phyloP scores from a whole-genome alignment of 305 asterid genomes.

The Andrographis paniculata region DNA sequence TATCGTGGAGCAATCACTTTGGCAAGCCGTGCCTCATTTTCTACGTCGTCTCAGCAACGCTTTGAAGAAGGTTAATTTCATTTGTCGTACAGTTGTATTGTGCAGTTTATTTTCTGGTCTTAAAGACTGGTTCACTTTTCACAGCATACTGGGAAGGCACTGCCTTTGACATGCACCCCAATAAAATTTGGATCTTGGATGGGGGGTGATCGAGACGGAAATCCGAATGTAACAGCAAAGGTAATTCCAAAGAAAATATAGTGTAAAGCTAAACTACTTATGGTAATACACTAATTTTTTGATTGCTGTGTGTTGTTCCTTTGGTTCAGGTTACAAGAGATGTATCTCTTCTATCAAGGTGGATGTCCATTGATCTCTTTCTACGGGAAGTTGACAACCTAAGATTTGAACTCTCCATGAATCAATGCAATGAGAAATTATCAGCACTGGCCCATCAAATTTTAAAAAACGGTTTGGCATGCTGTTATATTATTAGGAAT shows the following conservation, averaged over 20 bases:
- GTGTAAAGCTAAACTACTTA: no score
- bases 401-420: constrained; percentile 98
- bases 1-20: constrained; percentile 94
- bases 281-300: no score
- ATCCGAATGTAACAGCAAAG: constrained; percentile 98
- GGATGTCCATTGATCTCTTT: constrained; percentile 98
- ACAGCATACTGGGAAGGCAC: constrained; percentile 92
- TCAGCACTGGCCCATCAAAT: constrained; percentile 73
- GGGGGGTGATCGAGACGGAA: constrained; percentile 99
- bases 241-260: no score
- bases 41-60: constrained; percentile 93
- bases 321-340: constrained; percentile 77
- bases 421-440: constrained; percentile 55
- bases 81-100: constrained; percentile 9
- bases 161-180: constrained; percentile 95
- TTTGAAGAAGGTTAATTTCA: constrained; percentile 64
- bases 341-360: constrained; percentile 86
- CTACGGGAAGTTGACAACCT: constrained; percentile 84
- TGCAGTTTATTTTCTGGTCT: constrained; percentile 12
- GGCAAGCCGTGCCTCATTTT: constrained; percentile 98
- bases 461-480: constrained; percentile 56
- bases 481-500: constrained; percentile 14
- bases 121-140: constrained; percentile 17
- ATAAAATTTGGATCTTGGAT: constrained; percentile 99
- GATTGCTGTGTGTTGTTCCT: background rate